phyloP scores from a whole-genome alignment of 176 grass and related monocot species.

The Oryza longistaminata region DNA sequence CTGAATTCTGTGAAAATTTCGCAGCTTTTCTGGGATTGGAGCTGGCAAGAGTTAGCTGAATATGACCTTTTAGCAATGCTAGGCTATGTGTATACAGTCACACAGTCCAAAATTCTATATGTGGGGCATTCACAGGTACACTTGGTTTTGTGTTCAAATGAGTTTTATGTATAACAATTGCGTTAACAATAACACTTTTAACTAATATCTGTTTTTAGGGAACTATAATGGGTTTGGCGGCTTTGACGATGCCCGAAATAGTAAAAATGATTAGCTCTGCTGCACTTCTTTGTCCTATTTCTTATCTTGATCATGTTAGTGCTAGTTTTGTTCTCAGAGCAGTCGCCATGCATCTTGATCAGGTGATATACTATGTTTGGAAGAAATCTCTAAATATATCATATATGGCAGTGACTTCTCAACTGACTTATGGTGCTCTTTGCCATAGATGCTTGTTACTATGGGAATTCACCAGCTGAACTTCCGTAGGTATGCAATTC shows the following conservation, averaged over 20 bases:
- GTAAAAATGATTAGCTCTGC: constrained; percentile 76
- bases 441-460: constrained; percentile 68
- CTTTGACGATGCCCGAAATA: constrained; percentile 77
- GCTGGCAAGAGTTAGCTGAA: constrained; percentile 94
- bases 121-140: constrained; percentile 90
- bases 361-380: constrained; percentile 54
- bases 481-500: constrained; percentile 68
- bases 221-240: constrained; percentile 95
- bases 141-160: background rate
- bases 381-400: constrained; percentile 33
- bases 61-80: constrained; percentile 81
- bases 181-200: background rate
- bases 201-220: constrained; percentile 60
- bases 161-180: background rate
- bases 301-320: constrained; percentile 86
- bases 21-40: constrained; percentile 98
- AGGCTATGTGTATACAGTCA: constrained; percentile 65
- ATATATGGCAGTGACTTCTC: constrained; percentile 30
- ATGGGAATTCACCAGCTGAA: constrained; percentile 91
- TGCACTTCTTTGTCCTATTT: constrained; percentile 97
- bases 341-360: constrained; percentile 85
- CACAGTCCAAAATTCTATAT: constrained; percentile 74
- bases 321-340: constrained; percentile 80
- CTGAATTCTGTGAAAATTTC: constrained; percentile 23
- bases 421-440: constrained; percentile 37